Evolutionary conservation across 1,284 basidiomycete genomes (phyloP), one percentile per base, ranked within the genome.

Genomic region (Erythrobasidium hasegawianum): DNA sequence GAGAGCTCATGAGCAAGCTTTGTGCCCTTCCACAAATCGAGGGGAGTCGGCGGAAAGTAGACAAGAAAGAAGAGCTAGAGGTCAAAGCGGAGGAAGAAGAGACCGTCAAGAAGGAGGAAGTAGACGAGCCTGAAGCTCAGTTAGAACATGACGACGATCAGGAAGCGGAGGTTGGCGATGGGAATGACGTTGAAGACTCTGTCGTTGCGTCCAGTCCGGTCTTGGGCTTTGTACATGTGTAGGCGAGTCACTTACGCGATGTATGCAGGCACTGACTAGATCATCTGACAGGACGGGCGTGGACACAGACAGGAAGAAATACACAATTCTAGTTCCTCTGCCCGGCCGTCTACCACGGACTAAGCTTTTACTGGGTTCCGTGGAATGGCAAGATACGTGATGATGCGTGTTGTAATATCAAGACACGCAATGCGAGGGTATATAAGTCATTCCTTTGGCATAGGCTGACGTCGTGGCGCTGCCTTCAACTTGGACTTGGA

Each of bases 261-360:
- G n/a, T n/a, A n/a, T n/a, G n/a, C n/a, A n/a, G n/a, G n/a, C n/a
- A n/a, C n/a, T n/a, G n/a, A n/a, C n/a, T n/a, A n/a, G n/a, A n/a
- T n/a, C n/a, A n/a, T n/a, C n/a, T n/a, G n/a, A 20, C 76, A 96
- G 93, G 50, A 93, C 89, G 0, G 84, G 82, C 52, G 77, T 96
- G 65, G 93, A 97, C 73, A 79, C 85, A 22, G 80, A 82, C 5
- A 85, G 86, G 74, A 85, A 83, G 67, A 90, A 91, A 76, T 87
- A 94, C 82, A 96, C 92, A 2, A 81, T 97, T 33, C 82, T 97
- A 9, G 84, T 90, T 1, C 93, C 94, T 0, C 86, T 86, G 69
- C 87, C 89, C 38, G 89, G 88, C 13, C 85, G 86, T 41, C 79
- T 95, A 52, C 81, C 83, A 0, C 87, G 90, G 0, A 86, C 85